Evolutionary conservation across 2,329 filamentous ascomycete species (phyloP).

Genomic region (Cladophialophora immunda): DNA sequence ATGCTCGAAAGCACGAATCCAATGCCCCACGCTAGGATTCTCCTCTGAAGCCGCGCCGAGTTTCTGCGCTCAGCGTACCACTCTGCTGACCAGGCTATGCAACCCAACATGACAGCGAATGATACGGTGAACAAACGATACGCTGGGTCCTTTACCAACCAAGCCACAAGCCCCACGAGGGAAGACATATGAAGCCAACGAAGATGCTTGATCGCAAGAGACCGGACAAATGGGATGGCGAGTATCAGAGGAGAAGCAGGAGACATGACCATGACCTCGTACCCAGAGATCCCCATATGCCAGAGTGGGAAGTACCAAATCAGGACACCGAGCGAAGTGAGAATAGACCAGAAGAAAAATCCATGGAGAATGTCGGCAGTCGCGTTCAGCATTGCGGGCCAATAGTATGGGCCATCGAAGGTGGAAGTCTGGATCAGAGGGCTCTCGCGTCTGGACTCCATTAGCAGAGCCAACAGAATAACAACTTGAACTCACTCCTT

Average conservation of each 20-base stretch:
- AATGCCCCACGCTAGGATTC: constrained; percentile 79
- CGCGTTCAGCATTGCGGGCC: constrained; percentile 78
- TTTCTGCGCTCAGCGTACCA: constrained; percentile 81
- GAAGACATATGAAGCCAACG: constrained; percentile 78
- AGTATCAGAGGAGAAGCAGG: constrained; percentile 84
- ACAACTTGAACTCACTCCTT: constrained; percentile 72
- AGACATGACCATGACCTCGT: constrained; percentile 86
- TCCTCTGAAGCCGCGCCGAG: constrained; percentile 78
- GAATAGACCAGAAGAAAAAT: constrained; percentile 95
- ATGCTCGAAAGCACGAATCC: constrained; percentile 86
- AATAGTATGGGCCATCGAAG: constrained; percentile 76
- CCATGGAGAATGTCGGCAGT: constrained; percentile 91
- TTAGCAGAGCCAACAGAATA: constrained; percentile 44
- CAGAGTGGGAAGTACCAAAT: constrained; percentile 99
- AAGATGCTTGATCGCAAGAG: constrained; percentile 72
- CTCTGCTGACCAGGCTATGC: constrained; percentile 83
- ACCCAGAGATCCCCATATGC: constrained; percentile 99
- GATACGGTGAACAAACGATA: constrained; percentile 81
- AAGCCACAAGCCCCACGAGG: constrained; percentile 80
- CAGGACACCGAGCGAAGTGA: constrained; percentile 86
- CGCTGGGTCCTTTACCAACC: constrained; percentile 75
- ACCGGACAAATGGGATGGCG: constrained; percentile 73
- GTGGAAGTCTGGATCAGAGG: constrained; percentile 68
- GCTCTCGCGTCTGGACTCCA: constrained; percentile 73
- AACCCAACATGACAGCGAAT: constrained; percentile 81